Percentiles rank a stretch among this genome's conserved stretches.
Conservation (phyloP, 2,329 filamentous ascomycete genomes). For the Clarireedia monteithiana region DNA sequence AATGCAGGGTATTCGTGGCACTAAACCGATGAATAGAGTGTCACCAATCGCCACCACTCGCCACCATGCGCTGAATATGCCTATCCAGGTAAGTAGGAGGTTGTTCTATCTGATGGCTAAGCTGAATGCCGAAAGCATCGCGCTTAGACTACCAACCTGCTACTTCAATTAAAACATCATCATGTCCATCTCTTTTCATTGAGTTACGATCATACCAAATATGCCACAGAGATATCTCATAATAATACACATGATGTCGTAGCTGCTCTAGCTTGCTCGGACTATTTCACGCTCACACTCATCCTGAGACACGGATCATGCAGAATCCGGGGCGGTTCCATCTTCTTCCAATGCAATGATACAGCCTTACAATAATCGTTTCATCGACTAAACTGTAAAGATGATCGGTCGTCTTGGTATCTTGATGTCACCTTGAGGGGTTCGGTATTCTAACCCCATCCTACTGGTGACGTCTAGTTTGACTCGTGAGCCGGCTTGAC, state of each 20-base stretch:
- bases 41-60: too few relatives aligned
- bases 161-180: background rate
- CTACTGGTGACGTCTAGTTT: background rate
- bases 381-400: background rate
- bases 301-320: conserved; percentile 7
- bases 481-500: background rate
- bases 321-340: background rate
- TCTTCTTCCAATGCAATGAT: background rate
- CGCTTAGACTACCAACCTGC: background rate
- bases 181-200: background rate
- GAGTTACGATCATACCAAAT: background rate
- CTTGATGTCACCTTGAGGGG: background rate
- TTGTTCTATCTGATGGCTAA: background rate
- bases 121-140: background rate
- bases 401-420: background rate
- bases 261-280: background rate
- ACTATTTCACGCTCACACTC: background rate
- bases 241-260: background rate
- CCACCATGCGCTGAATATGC: too few relatives aligned
- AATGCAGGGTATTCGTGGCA: background rate
- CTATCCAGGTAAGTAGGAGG: too few relatives aligned
- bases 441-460: background rate
- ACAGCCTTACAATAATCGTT: background rate
- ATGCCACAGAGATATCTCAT: background rate
- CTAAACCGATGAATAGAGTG: too few relatives aligned